Evolutionary conservation across 208 protist species (phyloP).

Genomic region (Leishmania martiniquensis): DNA sequence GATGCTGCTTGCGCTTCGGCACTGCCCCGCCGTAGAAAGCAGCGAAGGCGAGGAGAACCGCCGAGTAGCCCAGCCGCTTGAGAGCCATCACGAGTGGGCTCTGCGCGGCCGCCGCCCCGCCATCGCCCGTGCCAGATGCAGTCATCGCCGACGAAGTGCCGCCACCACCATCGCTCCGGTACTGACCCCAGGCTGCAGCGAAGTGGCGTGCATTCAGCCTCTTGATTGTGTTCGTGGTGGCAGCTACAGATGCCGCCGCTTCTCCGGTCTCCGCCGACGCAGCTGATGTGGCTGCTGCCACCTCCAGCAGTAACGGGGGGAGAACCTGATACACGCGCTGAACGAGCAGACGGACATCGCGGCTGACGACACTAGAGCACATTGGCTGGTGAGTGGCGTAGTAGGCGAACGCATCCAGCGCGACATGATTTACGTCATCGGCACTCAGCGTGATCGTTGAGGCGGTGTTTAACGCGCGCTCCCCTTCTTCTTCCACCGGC

Average conservation of each 20-base stretch:
- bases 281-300: neutral
- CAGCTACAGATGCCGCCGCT: neutral
- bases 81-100: constrained; percentile 65
- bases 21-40: constrained; percentile 86
- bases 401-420: constrained; percentile 50
- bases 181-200: constrained; percentile 57
- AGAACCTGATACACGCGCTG: constrained; percentile 69
- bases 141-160: neutral
- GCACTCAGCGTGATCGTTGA: constrained; percentile 6
- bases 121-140: neutral
- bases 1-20: constrained; percentile 57
- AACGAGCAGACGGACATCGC: constrained; percentile 62
- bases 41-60: constrained; percentile 76
- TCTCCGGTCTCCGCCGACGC: neutral
- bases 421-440: constrained; percentile 15
- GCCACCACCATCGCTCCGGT: constrained; percentile 15
- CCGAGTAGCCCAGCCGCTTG: constrained; percentile 61
- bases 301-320: constrained; percentile 42
- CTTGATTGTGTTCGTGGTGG: neutral
- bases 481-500: neutral
- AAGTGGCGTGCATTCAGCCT: constrained; percentile 71
- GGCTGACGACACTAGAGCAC: constrained; percentile 60
- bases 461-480: neutral
- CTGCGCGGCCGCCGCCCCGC: neutral
- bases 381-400: constrained; percentile 82